phyloP scores from a whole-genome alignment of 2,329 filamentous ascomycete genomes.

The Colletotrichum sp. region DNA sequence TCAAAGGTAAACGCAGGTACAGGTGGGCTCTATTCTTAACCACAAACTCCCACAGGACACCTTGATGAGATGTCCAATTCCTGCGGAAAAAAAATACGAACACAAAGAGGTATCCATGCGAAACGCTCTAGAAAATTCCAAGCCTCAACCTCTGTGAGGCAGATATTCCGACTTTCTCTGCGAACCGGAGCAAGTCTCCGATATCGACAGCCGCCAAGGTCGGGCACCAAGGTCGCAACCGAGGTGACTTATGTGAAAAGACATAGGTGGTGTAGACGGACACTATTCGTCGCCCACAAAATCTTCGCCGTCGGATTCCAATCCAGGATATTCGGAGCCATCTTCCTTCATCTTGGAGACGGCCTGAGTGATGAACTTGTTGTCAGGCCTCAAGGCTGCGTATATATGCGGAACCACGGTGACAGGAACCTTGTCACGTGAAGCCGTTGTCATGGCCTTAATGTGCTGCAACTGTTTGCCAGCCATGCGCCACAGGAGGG shows the following conservation, averaged over 20 bases:
- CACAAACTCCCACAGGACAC: background rate
- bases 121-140: background rate
- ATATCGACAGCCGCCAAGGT: background rate
- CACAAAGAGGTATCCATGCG: background rate
- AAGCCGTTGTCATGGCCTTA: conserved; percentile 40
- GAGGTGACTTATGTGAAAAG: background rate
- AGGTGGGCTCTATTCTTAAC: background rate
- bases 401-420: conserved; percentile 41
- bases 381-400: conserved; percentile 40
- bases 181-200: background rate
- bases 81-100: background rate
- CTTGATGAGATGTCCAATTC: background rate
- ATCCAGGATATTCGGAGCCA: background rate
- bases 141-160: background rate
- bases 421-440: conserved; percentile 26
- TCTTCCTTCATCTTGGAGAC: conserved; percentile 19
- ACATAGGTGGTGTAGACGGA: background rate
- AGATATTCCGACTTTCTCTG: background rate
- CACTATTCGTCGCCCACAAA: background rate
- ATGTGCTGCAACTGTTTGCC: conserved; percentile 54
- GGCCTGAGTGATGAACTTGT: conserved; percentile 25
- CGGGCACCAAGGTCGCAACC: background rate
- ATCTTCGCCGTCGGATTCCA: conserved; percentile 10
- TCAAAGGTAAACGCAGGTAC: background rate
- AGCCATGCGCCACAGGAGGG: conserved; percentile 52